Percentiles rank a stretch among this genome's conserved stretches.
phyloP scores from a whole-genome alignment of 75 land plant genomes.

The Pinus albicaulis region DNA sequence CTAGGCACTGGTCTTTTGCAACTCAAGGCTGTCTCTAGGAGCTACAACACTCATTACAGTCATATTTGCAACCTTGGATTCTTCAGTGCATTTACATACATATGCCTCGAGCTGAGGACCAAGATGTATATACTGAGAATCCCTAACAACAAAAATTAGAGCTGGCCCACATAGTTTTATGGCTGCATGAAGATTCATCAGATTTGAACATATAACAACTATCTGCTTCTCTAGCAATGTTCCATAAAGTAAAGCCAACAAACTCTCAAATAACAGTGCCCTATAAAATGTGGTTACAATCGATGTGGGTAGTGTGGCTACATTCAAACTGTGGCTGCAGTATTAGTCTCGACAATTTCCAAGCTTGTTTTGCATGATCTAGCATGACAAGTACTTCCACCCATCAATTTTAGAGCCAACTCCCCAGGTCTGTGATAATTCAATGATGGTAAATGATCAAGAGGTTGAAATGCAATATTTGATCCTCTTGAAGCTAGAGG shows the following conservation, averaged over 20 bases:
- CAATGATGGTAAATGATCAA: slow-evolving; percentile 65
- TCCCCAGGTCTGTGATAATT: slow-evolving; percentile 55
- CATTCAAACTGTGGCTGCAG: slow-evolving; percentile 55
- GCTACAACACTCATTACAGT: slow-evolving; percentile 30
- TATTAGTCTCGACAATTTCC: slow-evolving; percentile 63
- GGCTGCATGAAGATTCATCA: slow-evolving; percentile 62
- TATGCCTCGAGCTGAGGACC: slow-evolving; percentile 62
- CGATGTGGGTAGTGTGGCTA: slow-evolving; percentile 79
- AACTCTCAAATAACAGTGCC: slow-evolving; percentile 76
- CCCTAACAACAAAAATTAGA: slow-evolving; percentile 26
- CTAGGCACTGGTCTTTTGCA: no score
- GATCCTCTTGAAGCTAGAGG: slow-evolving; percentile 63
- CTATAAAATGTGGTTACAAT: slow-evolving; percentile 86
- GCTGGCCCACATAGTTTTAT: slow-evolving; percentile 69
- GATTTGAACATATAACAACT: slow-evolving; percentile 83
- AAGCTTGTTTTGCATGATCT: slow-evolving; percentile 17
- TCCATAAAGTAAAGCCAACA: slow-evolving; percentile 74
- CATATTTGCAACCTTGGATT: no score
- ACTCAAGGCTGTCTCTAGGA: no score
- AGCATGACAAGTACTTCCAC: slow-evolving; percentile 25
- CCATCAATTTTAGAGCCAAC: slow-evolving; percentile 32
- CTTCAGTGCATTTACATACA: slow-evolving; percentile 23
- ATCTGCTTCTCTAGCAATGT: slow-evolving; percentile 92
- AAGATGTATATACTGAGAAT: slow-evolving; percentile 33
- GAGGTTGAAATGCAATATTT: slow-evolving; percentile 51